phyloP scores from a whole-genome alignment of 106 monocot genomes.

The Dioscorea alata region DNA sequence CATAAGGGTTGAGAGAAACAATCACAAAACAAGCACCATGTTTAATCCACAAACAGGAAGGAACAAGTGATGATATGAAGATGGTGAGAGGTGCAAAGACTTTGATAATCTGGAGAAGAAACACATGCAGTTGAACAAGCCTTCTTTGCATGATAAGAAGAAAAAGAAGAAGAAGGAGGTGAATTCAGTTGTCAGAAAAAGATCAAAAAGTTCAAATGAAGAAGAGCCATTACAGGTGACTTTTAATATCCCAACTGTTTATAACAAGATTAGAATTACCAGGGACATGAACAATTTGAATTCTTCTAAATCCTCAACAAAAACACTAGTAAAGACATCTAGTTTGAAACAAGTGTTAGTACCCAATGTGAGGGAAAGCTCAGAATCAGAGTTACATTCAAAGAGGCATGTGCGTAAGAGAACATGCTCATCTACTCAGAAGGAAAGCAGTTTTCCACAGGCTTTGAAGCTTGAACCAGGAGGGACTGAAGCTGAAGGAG shows the following conservation, averaged over 20 bases:
- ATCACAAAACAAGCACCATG: constrained; percentile 4
- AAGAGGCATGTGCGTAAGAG: constrained; percentile 18
- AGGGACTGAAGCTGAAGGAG: constrained; percentile 26
- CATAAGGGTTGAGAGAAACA: constrained; percentile 25
- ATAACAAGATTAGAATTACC: too few relatives aligned
- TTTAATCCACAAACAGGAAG: not conserved
- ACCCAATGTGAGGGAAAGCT: constrained; percentile 34
- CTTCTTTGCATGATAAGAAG: too few relatives aligned
- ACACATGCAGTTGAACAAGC: too few relatives aligned
- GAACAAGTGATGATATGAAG: not conserved
- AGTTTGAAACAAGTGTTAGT: constrained; percentile 25
- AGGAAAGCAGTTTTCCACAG: constrained; percentile 56
- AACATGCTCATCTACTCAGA: constrained; percentile 63
- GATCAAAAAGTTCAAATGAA: constrained; percentile 39
- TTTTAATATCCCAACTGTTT: too few relatives aligned
- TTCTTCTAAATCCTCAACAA: constrained; percentile 12
- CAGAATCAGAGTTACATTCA: constrained; percentile 6
- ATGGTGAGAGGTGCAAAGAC: too few relatives aligned
- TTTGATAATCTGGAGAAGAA: too few relatives aligned
- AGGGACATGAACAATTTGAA: not conserved
- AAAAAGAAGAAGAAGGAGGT: too few relatives aligned
- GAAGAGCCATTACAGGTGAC: constrained; percentile 21
- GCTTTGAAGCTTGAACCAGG: constrained; percentile 43
- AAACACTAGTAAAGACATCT: constrained; percentile 17
- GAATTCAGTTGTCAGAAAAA: constrained; percentile 40